These are phyloP conservation scores for Akanthomyces uredinophilus DNA, from an alignment of 2,329 filamentous ascomycete genomes.

Conservation along the genomic window DNA sequence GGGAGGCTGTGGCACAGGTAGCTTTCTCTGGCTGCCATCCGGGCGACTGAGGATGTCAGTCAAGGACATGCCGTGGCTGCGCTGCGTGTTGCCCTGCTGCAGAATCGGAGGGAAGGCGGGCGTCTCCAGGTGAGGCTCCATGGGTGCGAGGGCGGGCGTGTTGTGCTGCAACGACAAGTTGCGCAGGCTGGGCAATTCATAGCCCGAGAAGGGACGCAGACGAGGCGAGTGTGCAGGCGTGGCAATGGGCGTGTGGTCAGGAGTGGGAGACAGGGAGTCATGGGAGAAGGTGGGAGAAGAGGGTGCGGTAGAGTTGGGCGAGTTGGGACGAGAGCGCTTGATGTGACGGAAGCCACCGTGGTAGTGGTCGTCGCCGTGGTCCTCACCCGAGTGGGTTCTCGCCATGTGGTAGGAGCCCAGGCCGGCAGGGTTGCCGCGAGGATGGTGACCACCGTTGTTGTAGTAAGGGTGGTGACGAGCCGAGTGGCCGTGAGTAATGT, in stretches of 20 bases:
- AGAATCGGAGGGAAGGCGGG: conserved; percentile 42
- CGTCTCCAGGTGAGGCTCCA: conserved; percentile 51
- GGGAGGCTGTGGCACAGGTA: conserved; percentile 85
- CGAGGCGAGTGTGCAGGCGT: conserved; percentile 94
- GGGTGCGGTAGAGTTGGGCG: conserved; percentile 90
- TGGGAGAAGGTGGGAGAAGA: conserved; percentile 96
- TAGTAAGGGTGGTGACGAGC: conserved; percentile 52
- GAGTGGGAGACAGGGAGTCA: conserved; percentile 90
- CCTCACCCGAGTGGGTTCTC: conserved; percentile 76
- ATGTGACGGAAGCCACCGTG: conserved; percentile 61
- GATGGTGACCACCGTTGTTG: conserved; percentile 41
- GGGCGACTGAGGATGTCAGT: conserved; percentile 88
- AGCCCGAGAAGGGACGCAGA: conserved; percentile 71
- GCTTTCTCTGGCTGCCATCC: conserved; percentile 82
- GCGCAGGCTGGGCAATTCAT: conserved; percentile 81
- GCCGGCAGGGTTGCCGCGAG: conserved; percentile 63
- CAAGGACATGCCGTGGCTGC: conserved; percentile 68
- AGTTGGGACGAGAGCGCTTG: conserved; percentile 89
- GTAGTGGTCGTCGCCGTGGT: conserved; percentile 73
- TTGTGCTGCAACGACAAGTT: conserved; percentile 50
- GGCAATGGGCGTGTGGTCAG: conserved; percentile 96
- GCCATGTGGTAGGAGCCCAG: conserved; percentile 93
- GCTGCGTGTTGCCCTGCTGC: conserved; percentile 35
- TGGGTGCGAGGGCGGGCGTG: conserved; percentile 52
- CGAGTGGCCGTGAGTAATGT: conserved; percentile 37